A percentile compares a stretch with the other conserved stretches of the same genome.
Conservation (phyloP, 345 rosid species). For the Cardamine occulta region DNA sequence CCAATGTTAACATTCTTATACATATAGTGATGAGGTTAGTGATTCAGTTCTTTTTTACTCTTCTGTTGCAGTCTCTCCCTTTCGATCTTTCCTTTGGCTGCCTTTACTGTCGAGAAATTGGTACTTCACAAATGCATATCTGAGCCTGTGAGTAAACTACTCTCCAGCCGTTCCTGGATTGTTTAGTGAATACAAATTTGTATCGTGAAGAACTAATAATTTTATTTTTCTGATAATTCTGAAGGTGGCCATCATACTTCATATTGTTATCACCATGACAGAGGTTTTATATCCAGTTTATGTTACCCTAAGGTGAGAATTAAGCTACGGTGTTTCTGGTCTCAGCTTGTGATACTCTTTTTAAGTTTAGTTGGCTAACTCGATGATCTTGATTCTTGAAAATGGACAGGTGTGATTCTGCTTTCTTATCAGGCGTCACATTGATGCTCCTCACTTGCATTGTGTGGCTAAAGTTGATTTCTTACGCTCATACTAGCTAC, state of each 20-base stretch:
- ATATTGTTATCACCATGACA: constrained; percentile 67
- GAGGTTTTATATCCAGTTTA: constrained; percentile 77
- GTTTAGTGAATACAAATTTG: not conserved
- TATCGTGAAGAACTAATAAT: not conserved
- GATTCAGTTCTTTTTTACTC: not conserved
- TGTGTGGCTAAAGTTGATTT: constrained; percentile 94
- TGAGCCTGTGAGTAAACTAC: constrained; percentile 62
- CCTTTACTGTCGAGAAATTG: constrained; percentile 78
- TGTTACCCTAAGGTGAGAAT: constrained; percentile 79
- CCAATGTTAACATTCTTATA: not conserved
- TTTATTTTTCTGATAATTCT: constrained; percentile 21
- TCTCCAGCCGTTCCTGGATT: not conserved
- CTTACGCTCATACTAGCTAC: constrained; percentile 88
- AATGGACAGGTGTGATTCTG: constrained; percentile 84
- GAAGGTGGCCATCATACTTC: constrained; percentile 71
- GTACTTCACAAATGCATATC: constrained; percentile 59
- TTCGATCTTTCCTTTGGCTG: constrained; percentile 75
- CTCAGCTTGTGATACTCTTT: constrained; percentile 25
- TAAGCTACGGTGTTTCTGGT: constrained; percentile 8
- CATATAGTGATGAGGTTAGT: not conserved
- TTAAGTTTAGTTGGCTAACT: constrained; percentile 15
- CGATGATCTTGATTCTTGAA: constrained; percentile 40
- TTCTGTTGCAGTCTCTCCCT: constrained; percentile 76
- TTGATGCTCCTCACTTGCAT: constrained; percentile 95
- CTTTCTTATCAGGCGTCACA: constrained; percentile 78